Percentiles rank a stretch among this genome's conserved stretches.
Evolutionary conservation across 208 protist genomes (phyloP).

Genomic region (Leishmania tarentolae): DNA sequence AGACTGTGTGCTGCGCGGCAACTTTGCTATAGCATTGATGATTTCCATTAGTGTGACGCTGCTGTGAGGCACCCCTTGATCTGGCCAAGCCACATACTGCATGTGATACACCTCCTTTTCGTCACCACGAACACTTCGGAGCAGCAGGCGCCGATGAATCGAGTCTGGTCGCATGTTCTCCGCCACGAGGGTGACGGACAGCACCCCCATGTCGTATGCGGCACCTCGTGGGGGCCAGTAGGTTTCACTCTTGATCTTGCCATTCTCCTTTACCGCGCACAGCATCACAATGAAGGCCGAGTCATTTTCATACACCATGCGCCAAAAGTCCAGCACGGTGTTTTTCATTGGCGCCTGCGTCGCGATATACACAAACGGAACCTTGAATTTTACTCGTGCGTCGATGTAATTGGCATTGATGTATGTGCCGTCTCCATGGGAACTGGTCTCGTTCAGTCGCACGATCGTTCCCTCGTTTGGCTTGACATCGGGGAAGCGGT

Average conservation of each 20-base stretch:
- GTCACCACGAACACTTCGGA: conserved; percentile 51
- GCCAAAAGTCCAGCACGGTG: conserved; percentile 89
- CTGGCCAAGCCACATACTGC: conserved; percentile 86
- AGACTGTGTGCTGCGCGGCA: conserved; percentile 40
- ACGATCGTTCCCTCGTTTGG: conserved; percentile 77
- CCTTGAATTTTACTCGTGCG: conserved; percentile 48
- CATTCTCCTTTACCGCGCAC: conserved; percentile 66
- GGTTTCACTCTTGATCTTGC: conserved; percentile 74
- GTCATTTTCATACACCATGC: conserved; percentile 88
- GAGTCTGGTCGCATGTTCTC: conserved; percentile 51
- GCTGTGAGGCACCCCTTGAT: conserved; percentile 82
- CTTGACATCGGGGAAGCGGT: conserved; percentile 73
- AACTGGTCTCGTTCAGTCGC: conserved; percentile 31
- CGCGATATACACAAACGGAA: conserved; percentile 91
- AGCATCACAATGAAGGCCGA: conserved; percentile 86
- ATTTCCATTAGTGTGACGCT: conserved; percentile 78
- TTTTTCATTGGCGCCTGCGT: conserved; percentile 87
- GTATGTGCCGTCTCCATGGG: conserved; percentile 58
- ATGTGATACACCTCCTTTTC: conserved; percentile 76
- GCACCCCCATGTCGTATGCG: conserved; percentile 52
- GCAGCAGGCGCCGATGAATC: conserved; percentile 51
- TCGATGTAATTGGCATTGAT: conserved; percentile 93
- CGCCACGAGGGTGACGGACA: conserved; percentile 47
- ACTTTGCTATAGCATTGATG: conserved; percentile 68
- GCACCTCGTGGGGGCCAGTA: conserved; percentile 73